Percentiles rank a stretch among this genome's conserved stretches.
phyloP scores from a whole-genome alignment of 1,139 yeast genomes.

The Barnettozyma hawaiiensis region DNA sequence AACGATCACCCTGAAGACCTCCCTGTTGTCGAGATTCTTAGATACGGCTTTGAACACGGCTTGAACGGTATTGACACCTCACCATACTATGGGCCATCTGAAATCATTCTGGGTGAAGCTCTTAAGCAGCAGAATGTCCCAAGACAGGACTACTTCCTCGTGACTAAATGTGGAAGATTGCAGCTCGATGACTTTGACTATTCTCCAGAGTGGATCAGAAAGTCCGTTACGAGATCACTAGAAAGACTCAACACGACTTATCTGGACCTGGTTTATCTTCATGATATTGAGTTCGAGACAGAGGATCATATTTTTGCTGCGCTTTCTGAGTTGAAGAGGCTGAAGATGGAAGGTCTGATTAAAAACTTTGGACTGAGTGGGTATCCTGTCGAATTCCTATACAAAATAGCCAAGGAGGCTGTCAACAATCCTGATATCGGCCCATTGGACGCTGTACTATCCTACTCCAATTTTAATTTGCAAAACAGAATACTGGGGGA shows the following conservation, averaged over 20 bases:
- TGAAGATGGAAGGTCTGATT: constrained; percentile 63
- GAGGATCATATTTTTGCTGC: constrained; percentile 56
- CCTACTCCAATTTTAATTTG: constrained; percentile 77
- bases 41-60: constrained; percentile 59
- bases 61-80: constrained; percentile 82
- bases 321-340: constrained; percentile 46
- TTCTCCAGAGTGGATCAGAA: constrained; percentile 50
- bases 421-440: constrained; percentile 32
- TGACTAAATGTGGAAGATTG: constrained; percentile 85
- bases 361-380: constrained; percentile 77
- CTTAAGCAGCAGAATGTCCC: constrained; percentile 41
- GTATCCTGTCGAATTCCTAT: constrained; percentile 70
- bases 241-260: constrained; percentile 58
- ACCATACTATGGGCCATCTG: constrained; percentile 92
- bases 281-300: constrained; percentile 80
- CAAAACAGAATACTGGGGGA: constrained; percentile 62
- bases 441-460: constrained; percentile 67
- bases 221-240: constrained; percentile 62
- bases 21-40: constrained; percentile 53
- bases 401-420: constrained; percentile 40
- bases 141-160: constrained; percentile 62
- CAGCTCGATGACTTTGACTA: constrained; percentile 69
- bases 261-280: constrained; percentile 77
- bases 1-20: constrained; percentile 56
- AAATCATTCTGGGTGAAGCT: constrained; percentile 64